These are phyloP conservation scores for Sicyos baderoa DNA, from an alignment of 306 rosid genomes.

Conservation along the genomic window DNA sequence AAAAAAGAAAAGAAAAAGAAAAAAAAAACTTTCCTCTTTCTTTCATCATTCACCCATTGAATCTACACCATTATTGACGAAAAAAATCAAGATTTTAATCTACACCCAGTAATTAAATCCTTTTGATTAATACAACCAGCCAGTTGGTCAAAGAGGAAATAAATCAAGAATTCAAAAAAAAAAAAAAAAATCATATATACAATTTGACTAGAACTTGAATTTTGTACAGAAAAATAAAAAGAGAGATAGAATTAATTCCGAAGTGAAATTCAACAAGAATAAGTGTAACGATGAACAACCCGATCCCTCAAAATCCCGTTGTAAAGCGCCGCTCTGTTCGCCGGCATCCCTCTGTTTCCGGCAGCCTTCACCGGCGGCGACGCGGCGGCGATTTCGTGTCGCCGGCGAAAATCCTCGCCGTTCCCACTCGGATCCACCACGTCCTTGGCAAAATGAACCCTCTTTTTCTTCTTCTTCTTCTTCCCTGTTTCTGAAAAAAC, in stretches of 20 bases:
- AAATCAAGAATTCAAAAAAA: background rate
- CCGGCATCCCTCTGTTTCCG: slow-evolving; percentile 57
- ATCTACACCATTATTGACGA: background rate
- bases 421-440: slow-evolving; percentile 60
- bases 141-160: background rate
- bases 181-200: background rate
- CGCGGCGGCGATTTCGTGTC: slow-evolving; percentile 21
- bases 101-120: background rate
- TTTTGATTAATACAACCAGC: background rate
- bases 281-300: slow-evolving; percentile 48
- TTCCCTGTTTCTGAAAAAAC: slow-evolving; percentile 40
- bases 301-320: slow-evolving; percentile 86
- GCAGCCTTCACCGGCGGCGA: slow-evolving; percentile 1
- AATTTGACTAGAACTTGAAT: background rate
- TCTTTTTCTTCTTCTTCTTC: slow-evolving; percentile 44
- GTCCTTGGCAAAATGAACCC: slow-evolving; percentile 74
- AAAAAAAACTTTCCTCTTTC: background rate
- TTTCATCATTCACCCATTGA: background rate
- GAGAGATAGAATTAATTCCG: background rate
- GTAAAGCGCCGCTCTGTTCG: slow-evolving; percentile 68
- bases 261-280: slow-evolving; percentile 16
- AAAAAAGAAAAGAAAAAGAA: no score
- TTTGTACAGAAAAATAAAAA: slow-evolving; percentile 12
- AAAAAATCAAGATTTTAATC: background rate
- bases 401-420: slow-evolving; percentile 53